phyloP scores from a whole-genome alignment of 106 monocot genomes.

The Agapanthus africanus region DNA sequence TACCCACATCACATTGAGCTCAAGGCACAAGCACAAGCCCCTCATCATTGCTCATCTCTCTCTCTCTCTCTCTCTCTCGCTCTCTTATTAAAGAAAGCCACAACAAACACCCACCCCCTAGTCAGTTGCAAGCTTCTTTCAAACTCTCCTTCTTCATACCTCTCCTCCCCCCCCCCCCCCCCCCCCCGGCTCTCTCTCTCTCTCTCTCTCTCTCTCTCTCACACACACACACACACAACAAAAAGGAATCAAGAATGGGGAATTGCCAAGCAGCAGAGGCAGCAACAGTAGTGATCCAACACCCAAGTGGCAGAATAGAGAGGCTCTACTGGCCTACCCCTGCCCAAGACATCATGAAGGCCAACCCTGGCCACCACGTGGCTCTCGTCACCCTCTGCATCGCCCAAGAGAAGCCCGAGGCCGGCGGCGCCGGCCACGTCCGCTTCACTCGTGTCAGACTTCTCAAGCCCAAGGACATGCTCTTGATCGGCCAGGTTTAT shows the following conservation, averaged over 20 bases:
- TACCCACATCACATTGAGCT: not conserved
- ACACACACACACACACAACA: too few species aligned
- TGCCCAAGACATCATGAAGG: slow-evolving; percentile 47
- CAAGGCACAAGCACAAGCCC: not conserved
- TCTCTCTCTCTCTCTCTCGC: too few species aligned
- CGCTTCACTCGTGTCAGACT: slow-evolving; percentile 41
- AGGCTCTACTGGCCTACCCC: slow-evolving; percentile 53
- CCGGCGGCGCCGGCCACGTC: slow-evolving; percentile 2
- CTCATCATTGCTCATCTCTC: not conserved
- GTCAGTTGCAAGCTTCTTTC: not conserved
- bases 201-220: too few species aligned
- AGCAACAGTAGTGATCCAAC: too few species aligned
- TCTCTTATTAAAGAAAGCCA: not conserved
- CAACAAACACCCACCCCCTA: slow-evolving; percentile 6
- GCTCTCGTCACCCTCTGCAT: slow-evolving; percentile 36
- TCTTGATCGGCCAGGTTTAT: slow-evolving; percentile 48
- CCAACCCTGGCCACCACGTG: slow-evolving; percentile 57
- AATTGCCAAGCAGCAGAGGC: slow-evolving; percentile 58
- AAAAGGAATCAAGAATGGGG: too few species aligned
- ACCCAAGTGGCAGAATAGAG: slow-evolving; percentile 41
- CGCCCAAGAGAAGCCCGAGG: slow-evolving; percentile 7
- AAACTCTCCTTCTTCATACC: not conserved
- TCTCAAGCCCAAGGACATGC: slow-evolving; percentile 42
- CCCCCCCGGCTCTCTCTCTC: too few species aligned
- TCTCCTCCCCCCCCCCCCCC: too few species aligned